Conservation (phyloP, 306 rosid genomes). For the Sindora glabra region DNA sequence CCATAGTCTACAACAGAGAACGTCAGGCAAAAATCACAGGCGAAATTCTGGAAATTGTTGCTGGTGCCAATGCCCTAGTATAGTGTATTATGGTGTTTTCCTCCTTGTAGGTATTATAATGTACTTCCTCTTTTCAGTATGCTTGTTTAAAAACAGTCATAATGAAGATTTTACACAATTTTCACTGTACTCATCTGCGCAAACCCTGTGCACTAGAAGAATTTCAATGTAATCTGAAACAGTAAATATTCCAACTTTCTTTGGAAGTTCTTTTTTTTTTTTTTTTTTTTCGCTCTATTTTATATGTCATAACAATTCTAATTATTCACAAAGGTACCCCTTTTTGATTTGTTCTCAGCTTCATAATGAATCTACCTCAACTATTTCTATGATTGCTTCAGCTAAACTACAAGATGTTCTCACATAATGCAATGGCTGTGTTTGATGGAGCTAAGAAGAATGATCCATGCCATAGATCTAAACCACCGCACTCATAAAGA, state of each 20-base stretch:
- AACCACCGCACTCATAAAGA: neutral
- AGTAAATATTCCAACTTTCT: conserved; percentile 3
- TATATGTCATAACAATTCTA: conserved; percentile 19
- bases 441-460: neutral
- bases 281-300: neutral
- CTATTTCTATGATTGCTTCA: too few relatives aligned
- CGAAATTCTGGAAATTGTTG: conserved; percentile 86
- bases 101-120: conserved; percentile 29
- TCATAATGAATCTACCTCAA: neutral
- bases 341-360: conserved; percentile 14
- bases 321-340: conserved; percentile 13
- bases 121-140: conserved; percentile 12
- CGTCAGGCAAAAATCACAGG: conserved; percentile 92
- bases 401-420: too few relatives aligned
- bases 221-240: conserved; percentile 19
- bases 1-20: conserved; percentile 53
- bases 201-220: conserved; percentile 22
- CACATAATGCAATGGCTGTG: neutral
- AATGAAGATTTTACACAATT: conserved; percentile 14
- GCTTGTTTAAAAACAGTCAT: conserved; percentile 17
- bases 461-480: neutral
- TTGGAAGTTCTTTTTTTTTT: neutral
- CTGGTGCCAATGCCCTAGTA: conserved; percentile 63
- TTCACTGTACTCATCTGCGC: conserved; percentile 20
- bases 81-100: neutral